phyloP scores from a whole-genome alignment of 768 basidiomycete genomes.

The Termitomyces titanicus region DNA sequence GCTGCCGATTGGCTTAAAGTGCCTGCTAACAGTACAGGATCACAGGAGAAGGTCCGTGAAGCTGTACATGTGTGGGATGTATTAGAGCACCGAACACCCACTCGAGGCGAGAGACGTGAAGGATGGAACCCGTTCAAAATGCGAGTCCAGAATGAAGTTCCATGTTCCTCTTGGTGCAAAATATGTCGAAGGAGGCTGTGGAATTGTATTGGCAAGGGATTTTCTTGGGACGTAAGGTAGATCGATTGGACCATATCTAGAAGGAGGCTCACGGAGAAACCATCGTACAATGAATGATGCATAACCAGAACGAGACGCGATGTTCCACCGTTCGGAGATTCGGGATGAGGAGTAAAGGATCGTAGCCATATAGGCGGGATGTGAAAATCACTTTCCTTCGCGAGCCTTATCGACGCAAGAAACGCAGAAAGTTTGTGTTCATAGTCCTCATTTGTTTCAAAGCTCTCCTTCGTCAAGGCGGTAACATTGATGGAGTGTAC shows the following conservation, averaged over 20 bases:
- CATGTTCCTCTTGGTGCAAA: slow-evolving; percentile 31
- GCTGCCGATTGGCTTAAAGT: slow-evolving; percentile 20
- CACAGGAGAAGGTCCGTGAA: slow-evolving; percentile 12
- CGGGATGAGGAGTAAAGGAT: slow-evolving; percentile 17
- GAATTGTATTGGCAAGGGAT: slow-evolving; percentile 26
- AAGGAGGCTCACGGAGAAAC: slow-evolving; percentile 35
- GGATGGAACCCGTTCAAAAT: slow-evolving; percentile 22
- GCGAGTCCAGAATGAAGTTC: slow-evolving; percentile 34
- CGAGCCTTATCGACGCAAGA: slow-evolving; percentile 16
- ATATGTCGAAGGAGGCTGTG: slow-evolving; percentile 33
- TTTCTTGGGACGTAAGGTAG: slow-evolving; percentile 22
- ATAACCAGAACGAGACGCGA: slow-evolving; percentile 34
- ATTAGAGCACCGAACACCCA: background rate
- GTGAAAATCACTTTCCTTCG: slow-evolving; percentile 21
- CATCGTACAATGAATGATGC: slow-evolving; percentile 49
- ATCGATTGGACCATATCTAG: slow-evolving; percentile 26
- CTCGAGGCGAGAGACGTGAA: slow-evolving; percentile 12
- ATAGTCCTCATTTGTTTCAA: slow-evolving; percentile 18
- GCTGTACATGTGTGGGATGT: slow-evolving; percentile 6
- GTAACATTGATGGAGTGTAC: slow-evolving; percentile 20
- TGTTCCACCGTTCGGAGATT: background rate
- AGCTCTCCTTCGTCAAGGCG: slow-evolving; percentile 18
- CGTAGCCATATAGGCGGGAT: slow-evolving; percentile 28
- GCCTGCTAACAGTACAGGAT: slow-evolving; percentile 11
- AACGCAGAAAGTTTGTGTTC: slow-evolving; percentile 12